Conservation (phyloP, 2,329 filamentous ascomycete species). For the Verticillium klebahnii region DNA sequence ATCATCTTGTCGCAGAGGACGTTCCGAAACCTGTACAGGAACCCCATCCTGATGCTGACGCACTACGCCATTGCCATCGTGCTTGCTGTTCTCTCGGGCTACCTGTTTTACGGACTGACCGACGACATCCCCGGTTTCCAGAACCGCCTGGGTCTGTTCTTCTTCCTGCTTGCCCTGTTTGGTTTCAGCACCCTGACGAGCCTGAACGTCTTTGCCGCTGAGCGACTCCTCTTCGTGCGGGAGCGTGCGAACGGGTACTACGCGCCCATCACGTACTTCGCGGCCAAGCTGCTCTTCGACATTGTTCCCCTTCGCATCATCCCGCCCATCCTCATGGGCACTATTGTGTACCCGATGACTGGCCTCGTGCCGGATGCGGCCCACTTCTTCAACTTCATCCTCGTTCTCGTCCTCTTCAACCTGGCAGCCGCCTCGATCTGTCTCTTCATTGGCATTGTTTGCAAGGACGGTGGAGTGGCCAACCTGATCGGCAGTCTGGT, state of each 20-base stretch:
- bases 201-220: conserved; percentile 86
- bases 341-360: conserved; percentile 97
- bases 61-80: conserved; percentile 97
- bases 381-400: conserved; percentile 86
- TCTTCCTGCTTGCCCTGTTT: conserved; percentile 93
- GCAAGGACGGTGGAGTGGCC: conserved; percentile 85
- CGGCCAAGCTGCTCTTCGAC: conserved; percentile 96
- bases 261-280: conserved; percentile 86
- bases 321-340: conserved; percentile 89
- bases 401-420: conserved; percentile 94
- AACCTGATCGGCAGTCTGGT: conserved; percentile 91
- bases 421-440: conserved; percentile 90
- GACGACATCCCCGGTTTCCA: conserved; percentile 98
- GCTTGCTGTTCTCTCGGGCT: conserved; percentile 89
- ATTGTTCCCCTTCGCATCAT: conserved; percentile 92
- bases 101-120: conserved; percentile 91
- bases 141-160: conserved; percentile 93
- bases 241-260: conserved; percentile 98
- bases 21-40: conserved; percentile 96
- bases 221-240: conserved; percentile 84
- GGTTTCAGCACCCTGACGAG: conserved; percentile 95
- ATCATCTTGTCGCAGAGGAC: conserved; percentile 83
- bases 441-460: conserved; percentile 92
- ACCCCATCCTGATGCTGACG: conserved; percentile 96
- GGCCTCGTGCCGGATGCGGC: conserved; percentile 76